Conservation (phyloP, 2,329 filamentous ascomycete genomes). For the Diaporthe capsici region DNA sequence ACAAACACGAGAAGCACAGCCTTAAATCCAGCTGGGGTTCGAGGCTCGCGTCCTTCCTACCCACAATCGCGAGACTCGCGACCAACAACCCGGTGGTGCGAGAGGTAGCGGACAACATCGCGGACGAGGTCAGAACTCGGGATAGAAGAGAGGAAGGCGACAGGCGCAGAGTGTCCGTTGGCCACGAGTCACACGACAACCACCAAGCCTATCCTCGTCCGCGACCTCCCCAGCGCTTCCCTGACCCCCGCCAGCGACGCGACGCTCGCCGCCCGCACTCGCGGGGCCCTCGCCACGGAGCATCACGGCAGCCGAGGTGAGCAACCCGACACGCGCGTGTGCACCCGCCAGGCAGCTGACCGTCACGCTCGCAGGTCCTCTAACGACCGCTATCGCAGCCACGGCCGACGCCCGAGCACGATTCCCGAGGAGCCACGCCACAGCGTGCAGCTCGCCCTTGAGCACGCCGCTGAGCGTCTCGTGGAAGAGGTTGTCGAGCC, state of each 20-base stretch:
- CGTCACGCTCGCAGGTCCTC: constrained; percentile 1
- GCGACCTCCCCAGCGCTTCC: constrained; percentile 4
- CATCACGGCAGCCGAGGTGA: constrained; percentile 26
- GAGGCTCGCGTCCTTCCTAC: constrained; percentile 18
- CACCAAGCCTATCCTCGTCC: neutral
- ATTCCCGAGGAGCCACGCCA: constrained; percentile 28
- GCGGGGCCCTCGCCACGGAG: neutral
- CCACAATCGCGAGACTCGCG: constrained; percentile 29
- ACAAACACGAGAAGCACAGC: neutral
- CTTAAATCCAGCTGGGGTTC: constrained; percentile 11
- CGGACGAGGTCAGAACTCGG: neutral
- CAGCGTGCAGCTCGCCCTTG: constrained; percentile 31
- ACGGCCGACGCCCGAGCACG: constrained; percentile 28
- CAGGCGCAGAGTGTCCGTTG: neutral
- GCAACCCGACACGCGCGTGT: neutral
- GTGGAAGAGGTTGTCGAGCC: constrained; percentile 19
- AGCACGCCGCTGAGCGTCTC: constrained; percentile 31
- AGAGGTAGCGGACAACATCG: constrained; percentile 26
- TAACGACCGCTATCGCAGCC: neutral
- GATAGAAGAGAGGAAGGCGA: neutral
- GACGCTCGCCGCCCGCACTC: constrained; percentile 10
- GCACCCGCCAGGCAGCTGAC: constrained; percentile 11
- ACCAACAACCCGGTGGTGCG: constrained; percentile 27
- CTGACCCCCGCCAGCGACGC: constrained; percentile 12
- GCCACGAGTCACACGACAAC: neutral